phyloP scores from a whole-genome alignment of 352 stramenopile genomes.

The Phytopythium litorale region DNA sequence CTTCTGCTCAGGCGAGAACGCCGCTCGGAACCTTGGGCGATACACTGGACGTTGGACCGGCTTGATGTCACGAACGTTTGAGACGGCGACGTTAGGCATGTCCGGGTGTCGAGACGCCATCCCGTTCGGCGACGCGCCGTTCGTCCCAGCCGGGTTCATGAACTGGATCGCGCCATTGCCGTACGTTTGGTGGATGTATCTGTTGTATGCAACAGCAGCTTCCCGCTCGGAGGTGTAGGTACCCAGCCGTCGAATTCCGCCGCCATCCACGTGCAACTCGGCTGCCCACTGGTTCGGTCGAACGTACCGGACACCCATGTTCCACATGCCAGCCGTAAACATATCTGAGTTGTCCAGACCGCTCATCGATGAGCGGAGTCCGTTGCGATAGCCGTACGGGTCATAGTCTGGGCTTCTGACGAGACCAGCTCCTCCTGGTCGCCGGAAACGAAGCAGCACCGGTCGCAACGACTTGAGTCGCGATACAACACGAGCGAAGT shows the following conservation, averaged over 20 bases:
- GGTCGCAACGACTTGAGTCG: constrained; percentile 77
- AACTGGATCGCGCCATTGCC: constrained; percentile 74
- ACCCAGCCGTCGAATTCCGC: constrained; percentile 75
- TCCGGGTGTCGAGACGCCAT: constrained; percentile 16
- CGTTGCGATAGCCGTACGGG: constrained; percentile 49
- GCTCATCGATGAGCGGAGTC: constrained; percentile 53
- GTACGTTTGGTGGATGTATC: constrained; percentile 84
- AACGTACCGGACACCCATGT: constrained; percentile 81
- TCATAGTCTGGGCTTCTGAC: constrained; percentile 33
- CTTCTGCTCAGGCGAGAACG: constrained; percentile 81
- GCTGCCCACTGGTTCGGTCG: constrained; percentile 72
- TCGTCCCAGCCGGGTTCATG: constrained; percentile 76
- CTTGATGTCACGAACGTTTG: constrained; percentile 54
- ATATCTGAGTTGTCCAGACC: constrained; percentile 72
- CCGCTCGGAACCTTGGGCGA: constrained; percentile 45
- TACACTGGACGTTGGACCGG: constrained; percentile 35
- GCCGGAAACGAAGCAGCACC: constrained; percentile 77
- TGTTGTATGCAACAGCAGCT: constrained; percentile 81
- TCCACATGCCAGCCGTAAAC: constrained; percentile 77
- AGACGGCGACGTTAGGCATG: constrained; percentile 40
- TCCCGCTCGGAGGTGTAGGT: constrained; percentile 68
- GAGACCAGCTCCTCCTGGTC: constrained; percentile 39
- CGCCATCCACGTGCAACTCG: constrained; percentile 79
- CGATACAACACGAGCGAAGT: constrained; percentile 80
- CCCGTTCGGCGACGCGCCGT: constrained; percentile 7